A percentile compares a stretch with the other conserved stretches of the same genome.
Evolutionary conservation across 2,329 filamentous ascomycete species (phyloP).

Genomic region (Alternaria atra): DNA sequence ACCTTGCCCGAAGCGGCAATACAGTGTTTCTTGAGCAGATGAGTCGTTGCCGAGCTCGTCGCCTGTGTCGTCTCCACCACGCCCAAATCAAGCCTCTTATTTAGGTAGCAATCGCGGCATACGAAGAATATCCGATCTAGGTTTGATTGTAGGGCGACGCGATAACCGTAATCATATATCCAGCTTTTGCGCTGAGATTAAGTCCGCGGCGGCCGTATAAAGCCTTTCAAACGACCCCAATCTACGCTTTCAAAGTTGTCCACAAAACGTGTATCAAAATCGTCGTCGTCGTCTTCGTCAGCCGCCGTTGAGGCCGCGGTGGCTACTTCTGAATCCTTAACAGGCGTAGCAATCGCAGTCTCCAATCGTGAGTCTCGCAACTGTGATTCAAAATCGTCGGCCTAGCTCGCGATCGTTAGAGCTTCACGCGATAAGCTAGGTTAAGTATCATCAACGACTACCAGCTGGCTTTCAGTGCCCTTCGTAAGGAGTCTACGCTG

Average conservation of each 20-base stretch:
- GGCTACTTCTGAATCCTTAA: too few species aligned
- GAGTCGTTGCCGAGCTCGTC: neutral
- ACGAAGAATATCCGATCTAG: conserved; percentile 1
- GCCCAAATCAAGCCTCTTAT: neutral
- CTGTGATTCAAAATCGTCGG: too few species aligned
- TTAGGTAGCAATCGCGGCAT: neutral
- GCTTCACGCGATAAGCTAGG: too few species aligned
- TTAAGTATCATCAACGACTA: too few species aligned
- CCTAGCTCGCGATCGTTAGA: too few species aligned
- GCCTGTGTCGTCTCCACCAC: neutral
- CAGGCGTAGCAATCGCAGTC: too few species aligned
- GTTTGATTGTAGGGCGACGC: conserved; percentile 6
- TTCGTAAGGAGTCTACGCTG: too few species aligned
- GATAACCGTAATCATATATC: conserved; percentile 6
- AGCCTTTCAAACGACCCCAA: conserved; percentile 2
- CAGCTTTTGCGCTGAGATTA: neutral
- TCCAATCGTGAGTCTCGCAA: too few species aligned
- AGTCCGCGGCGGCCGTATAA: neutral
- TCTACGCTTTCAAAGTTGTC: conserved; percentile 12
- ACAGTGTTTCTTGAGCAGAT: neutral
- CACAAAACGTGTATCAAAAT: neutral
- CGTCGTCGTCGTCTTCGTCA: neutral
- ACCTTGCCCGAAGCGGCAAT: too few species aligned
- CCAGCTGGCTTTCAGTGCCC: too few species aligned
- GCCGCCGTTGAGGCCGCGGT: too few species aligned